Conservation (phyloP, 1,284 basidiomycete species). For the Cutaneotrichosporon spelunceum region DNA sequence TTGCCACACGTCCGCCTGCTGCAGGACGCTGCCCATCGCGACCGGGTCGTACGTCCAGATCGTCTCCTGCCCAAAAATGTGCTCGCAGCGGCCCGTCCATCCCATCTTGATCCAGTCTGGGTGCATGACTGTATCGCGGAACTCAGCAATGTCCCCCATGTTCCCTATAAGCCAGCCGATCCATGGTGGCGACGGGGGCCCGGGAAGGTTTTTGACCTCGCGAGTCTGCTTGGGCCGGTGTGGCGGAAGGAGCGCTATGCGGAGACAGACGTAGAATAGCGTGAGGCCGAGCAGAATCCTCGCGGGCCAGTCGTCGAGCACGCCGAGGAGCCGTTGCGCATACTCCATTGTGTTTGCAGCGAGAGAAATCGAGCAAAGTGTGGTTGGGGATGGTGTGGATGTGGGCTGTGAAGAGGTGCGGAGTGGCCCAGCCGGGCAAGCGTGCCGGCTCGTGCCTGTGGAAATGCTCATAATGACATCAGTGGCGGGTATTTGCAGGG, state of each 20-base stretch:
- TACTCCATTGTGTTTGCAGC: constrained; percentile 1
- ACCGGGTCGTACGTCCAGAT: constrained; percentile 62
- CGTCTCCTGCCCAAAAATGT: constrained; percentile 43
- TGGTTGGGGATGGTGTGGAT: neutral
- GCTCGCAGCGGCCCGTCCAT: constrained; percentile 28
- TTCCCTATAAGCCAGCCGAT: constrained; percentile 11
- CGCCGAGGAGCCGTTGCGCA: neutral
- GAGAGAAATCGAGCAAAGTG: neutral
- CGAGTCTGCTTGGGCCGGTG: neutral
- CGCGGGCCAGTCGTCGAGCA: neutral
- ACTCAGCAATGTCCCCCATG: neutral
- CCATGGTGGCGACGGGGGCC: constrained; percentile 10
- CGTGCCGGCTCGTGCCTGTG: no score
- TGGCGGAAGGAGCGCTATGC: neutral
- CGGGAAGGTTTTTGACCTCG: constrained; percentile 17
- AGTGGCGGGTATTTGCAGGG: no score
- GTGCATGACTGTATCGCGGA: constrained; percentile 12
- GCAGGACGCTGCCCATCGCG: constrained; percentile 62
- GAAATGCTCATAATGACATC: no score
- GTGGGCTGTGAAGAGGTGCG: neutral
- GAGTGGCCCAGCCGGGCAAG: no score
- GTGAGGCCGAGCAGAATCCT: neutral
- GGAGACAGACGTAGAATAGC: neutral
- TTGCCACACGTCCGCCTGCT: constrained; percentile 62
- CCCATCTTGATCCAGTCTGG: constrained; percentile 16